phyloP scores from a whole-genome alignment of 2,329 filamentous ascomycete genomes.

The Xylaria polymorpha region DNA sequence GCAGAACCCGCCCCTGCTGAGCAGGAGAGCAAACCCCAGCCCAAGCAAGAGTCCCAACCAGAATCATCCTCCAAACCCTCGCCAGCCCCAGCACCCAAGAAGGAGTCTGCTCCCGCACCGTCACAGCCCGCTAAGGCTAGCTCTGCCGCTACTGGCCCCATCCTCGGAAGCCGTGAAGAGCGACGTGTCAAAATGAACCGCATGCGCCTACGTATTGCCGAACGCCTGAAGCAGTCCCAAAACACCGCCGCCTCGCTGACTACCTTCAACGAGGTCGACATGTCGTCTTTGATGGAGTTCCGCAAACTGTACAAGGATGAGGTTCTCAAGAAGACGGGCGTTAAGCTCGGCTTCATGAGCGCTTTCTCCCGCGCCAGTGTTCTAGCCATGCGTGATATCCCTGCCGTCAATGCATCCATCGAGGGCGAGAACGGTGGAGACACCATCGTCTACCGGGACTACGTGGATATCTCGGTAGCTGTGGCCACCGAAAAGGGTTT shows the following conservation, averaged over 20 bases:
- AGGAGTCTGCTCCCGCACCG: slow-evolving; percentile 52
- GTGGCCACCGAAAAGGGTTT: slow-evolving; percentile 98
- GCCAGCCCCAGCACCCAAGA: slow-evolving; percentile 54
- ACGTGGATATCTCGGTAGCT: slow-evolving; percentile 96
- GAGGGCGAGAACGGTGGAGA: slow-evolving; percentile 95
- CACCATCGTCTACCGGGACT: slow-evolving; percentile 98
- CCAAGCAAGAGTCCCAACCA: slow-evolving; percentile 52
- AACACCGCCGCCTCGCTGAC: slow-evolving; percentile 97
- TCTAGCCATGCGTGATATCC: slow-evolving; percentile 94
- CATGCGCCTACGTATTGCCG: slow-evolving; percentile 96
- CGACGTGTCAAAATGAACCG: slow-evolving; percentile 99
- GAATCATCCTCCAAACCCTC: slow-evolving; percentile 53
- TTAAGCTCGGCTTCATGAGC: slow-evolving; percentile 99
- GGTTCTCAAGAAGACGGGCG: slow-evolving; percentile 91
- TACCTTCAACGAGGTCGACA: slow-evolving; percentile 99
- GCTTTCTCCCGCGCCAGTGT: slow-evolving; percentile 92
- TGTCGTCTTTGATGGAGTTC: slow-evolving; percentile 97
- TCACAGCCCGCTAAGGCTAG: slow-evolving; percentile 57
- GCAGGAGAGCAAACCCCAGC: slow-evolving; percentile 54
- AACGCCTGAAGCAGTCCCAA: slow-evolving; percentile 98
- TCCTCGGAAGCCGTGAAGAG: slow-evolving; percentile 83
- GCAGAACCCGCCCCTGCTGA: slow-evolving; percentile 58
- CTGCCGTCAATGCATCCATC: slow-evolving; percentile 94
- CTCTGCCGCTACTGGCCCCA: slow-evolving; percentile 51
- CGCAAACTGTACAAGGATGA: slow-evolving; percentile 98